Evolutionary conservation across 495 filamentous ascomycete species (phyloP), one percentile per base, ranked within the genome.

Genomic region (Friedmanniomyces endolithicus): DNA sequence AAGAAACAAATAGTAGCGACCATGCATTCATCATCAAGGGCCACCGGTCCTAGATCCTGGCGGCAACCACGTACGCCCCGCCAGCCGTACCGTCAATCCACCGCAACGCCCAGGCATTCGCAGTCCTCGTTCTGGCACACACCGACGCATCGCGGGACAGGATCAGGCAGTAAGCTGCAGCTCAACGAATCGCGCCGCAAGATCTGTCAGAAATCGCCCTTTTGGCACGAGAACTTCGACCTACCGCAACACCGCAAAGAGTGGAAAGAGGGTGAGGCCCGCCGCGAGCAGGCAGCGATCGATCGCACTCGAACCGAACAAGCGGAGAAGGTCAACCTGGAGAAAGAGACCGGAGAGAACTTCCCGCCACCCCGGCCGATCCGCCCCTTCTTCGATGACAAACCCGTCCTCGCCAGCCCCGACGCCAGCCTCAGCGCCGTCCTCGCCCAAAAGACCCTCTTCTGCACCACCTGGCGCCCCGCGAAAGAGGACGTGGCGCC

Each of bases 201-300:
- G 12, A 14, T 61, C 40, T 61, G 59, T 35, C 54, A 41, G 16
- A 53, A 50, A 2, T 57, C 53, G 11, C 49, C 48, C 1, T 48
- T 61, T 50, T 61, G 44, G 41, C 14, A 14, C 24, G 2, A 9
- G n/a, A 27, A 61, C 37, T 61, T 61, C 55, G 50, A 57, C 44
- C 19, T 53, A 25, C 19, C 14, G 6, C 20, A 35, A 29, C 59
- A 61, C 31, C 25, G 23, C 12, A 6, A 34, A 9, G 54, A 61
- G 14, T 61, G 59, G 59, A 20, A 37, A 16, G 49, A 25, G 12
- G 44, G 35, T 0, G 39, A 44, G 20, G 1, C 16, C 12, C 48
- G 48, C 9, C 8, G 39, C 14, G 20, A 1, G 12, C n/a, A 29
- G 1, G 40, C 33, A 14, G 4, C 19, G 4, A 7, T 20, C 20